A percentile compares a stretch with the other conserved stretches of the same genome.
Evolutionary conservation across 2,329 filamentous ascomycete genomes (phyloP).

Genomic region (Fusarium guadeloupense): DNA sequence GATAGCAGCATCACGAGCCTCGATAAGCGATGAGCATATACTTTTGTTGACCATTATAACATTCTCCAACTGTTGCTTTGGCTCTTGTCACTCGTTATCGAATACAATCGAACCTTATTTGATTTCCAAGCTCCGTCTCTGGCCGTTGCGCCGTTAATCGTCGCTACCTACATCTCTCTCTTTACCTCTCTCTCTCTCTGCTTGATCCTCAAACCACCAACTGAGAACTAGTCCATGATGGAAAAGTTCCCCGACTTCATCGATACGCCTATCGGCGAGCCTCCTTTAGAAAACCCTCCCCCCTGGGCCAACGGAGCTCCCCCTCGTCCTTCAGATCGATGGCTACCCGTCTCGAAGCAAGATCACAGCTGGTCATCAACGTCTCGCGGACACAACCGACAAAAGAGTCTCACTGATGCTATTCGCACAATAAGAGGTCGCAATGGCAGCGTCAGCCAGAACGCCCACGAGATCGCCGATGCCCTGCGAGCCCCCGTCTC

Average conservation of each 20-base stretch:
- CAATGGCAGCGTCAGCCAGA: slow-evolving; percentile 87
- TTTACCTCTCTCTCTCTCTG: slow-evolving; percentile 3
- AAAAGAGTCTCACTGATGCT: slow-evolving; percentile 92
- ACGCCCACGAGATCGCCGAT: slow-evolving; percentile 92
- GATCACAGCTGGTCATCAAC: slow-evolving; percentile 42
- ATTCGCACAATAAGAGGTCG: slow-evolving; percentile 82
- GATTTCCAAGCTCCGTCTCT: neutral
- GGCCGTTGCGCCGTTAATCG: slow-evolving; percentile 18
- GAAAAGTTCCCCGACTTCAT: slow-evolving; percentile 68
- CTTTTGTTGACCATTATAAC: slow-evolving; percentile 9
- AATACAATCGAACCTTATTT: neutral
- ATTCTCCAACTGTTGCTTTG: neutral
- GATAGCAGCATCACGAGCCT: slow-evolving; percentile 18
- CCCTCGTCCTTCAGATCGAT: slow-evolving; percentile 44
- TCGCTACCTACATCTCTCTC: slow-evolving; percentile 2
- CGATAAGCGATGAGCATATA: slow-evolving; percentile 35
- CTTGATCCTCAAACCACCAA: neutral
- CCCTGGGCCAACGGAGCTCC: slow-evolving; percentile 44
- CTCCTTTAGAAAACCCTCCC: slow-evolving; percentile 41
- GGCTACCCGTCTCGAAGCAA: slow-evolving; percentile 41
- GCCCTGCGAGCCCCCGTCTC: slow-evolving; percentile 91
- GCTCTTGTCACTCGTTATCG: slow-evolving; percentile 31
- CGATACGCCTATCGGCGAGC: slow-evolving; percentile 51
- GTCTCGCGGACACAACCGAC: slow-evolving; percentile 68
- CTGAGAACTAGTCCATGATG: slow-evolving; percentile 46